Conservation (phyloP, 2,329 filamentous ascomycete species). For the Aspergillus calidoustus region DNA sequence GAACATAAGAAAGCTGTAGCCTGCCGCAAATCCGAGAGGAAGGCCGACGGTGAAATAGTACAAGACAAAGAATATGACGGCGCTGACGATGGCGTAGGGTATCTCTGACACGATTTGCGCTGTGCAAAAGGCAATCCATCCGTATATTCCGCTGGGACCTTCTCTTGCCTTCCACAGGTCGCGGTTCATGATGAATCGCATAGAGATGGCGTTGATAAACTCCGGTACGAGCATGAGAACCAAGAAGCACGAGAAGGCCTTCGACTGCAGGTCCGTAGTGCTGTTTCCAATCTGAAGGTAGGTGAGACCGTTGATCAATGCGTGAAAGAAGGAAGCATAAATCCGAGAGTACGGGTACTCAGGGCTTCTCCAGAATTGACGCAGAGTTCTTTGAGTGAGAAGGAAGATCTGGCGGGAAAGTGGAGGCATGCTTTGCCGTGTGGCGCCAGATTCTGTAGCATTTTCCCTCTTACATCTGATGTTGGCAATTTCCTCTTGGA, state of each 20-base stretch:
- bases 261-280: slow-evolving; percentile 67
- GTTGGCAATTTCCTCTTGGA: slow-evolving; percentile 65
- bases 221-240: slow-evolving; percentile 67
- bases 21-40: slow-evolving; percentile 64
- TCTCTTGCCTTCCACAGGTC: slow-evolving; percentile 71
- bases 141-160: slow-evolving; percentile 70
- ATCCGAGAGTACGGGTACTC: slow-evolving; percentile 75
- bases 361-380: slow-evolving; percentile 72
- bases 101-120: slow-evolving; percentile 72
- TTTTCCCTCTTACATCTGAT: slow-evolving; percentile 56
- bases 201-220: slow-evolving; percentile 70
- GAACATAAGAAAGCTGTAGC: slow-evolving; percentile 75
- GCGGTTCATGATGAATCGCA: slow-evolving; percentile 72
- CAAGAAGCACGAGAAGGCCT: slow-evolving; percentile 71
- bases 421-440: slow-evolving; percentile 43
- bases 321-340: slow-evolving; percentile 68
- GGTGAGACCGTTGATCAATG: slow-evolving; percentile 74
- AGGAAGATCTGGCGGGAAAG: slow-evolving; percentile 63
- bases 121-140: slow-evolving; percentile 71
- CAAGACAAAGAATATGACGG: slow-evolving; percentile 67
- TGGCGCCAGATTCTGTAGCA: slow-evolving; percentile 20
- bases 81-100: slow-evolving; percentile 65
- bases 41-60: slow-evolving; percentile 76
- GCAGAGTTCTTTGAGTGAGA: slow-evolving; percentile 70
- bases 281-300: slow-evolving; percentile 70